Base-by-base conservation (phyloP, 805 yeast species). In the Alloascoidea hylecoeti region DNA sequence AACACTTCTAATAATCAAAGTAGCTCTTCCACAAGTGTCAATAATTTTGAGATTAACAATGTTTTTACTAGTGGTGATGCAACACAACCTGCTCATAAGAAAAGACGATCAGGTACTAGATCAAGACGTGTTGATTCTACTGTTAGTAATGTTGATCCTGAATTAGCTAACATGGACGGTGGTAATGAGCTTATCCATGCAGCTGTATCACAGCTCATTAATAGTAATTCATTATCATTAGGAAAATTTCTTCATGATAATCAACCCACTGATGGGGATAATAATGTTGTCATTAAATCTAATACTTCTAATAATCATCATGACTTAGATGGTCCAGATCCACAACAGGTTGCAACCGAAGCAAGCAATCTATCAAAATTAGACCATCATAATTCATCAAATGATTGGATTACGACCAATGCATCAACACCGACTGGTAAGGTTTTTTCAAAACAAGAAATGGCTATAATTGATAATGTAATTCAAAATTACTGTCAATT, bases 391-490 rank as follows among this genome's bases (percentile, higher is more conserved):
- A n/a, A n/a, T n/a, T n/a, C n/a, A n/a, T n/a, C n/a, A n/a, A n/a
- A n/a, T n/a, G n/a, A n/a, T n/a, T 23, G 30, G 30, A n/a, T n/a
- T n/a, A n/a, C n/a, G n/a, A n/a, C n/a, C n/a, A n/a, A n/a, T n/a
- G n/a, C n/a, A n/a, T n/a, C n/a, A n/a, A n/a, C 15, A 17, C 41
- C 15, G 16, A 41, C 19, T 36, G 57, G 53, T 12, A 63, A 63
- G 1, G 42, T 61, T 42, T 83, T 83, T 49, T 63, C 80, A 1
- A 58, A 55, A 16, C 81, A 75, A 37, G 97, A 88, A 56, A 66
- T 63, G 14, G 66, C 60, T 15, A 81, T 84, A 0, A 72, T 88
- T 43, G 89, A 84, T 41, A 68, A 69, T 39, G 85, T 82, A 48
- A 72, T 88, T 42, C 57, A 61, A 13, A 78, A 78, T 15, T 89